Conservation (phyloP, 495 filamentous ascomycete species). For the Neurospora africana region DNA sequence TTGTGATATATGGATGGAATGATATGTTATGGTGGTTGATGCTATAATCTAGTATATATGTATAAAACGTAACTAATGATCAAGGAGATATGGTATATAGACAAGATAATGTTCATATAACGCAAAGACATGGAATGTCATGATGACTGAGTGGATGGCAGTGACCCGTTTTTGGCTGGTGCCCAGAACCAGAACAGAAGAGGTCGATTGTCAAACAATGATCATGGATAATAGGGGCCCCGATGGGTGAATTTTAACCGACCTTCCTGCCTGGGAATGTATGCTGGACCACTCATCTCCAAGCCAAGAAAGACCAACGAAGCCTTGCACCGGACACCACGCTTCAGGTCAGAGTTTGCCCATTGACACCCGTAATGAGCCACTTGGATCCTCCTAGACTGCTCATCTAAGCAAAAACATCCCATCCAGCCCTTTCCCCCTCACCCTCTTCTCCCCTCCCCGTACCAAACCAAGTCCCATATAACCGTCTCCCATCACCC, state of each 20-base stretch:
- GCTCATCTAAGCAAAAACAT: neutral
- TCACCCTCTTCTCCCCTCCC: neutral
- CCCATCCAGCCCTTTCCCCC: neutral
- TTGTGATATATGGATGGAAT: neutral
- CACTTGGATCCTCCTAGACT: neutral
- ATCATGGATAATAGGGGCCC: neutral
- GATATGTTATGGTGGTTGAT: neutral
- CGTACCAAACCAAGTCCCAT: neutral
- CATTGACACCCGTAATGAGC: neutral
- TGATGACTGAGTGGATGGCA: neutral
- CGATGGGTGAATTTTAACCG: neutral
- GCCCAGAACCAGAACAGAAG: neutral
- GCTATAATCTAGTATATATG: neutral
- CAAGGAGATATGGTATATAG: neutral
- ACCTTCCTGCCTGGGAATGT: neutral
- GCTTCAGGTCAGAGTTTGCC: neutral
- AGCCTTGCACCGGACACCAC: neutral
- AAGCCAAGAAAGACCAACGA: neutral
- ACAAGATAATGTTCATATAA: neutral
- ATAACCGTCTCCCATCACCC: neutral
- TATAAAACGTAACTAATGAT: neutral
- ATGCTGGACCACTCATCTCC: neutral
- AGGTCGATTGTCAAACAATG: neutral
- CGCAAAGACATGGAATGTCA: neutral
- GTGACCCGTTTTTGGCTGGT: neutral